A percentile compares a stretch with the other conserved stretches of the same genome.
phyloP scores from a whole-genome alignment of 2,329 filamentous ascomycete genomes.

The Claviceps sp. region DNA sequence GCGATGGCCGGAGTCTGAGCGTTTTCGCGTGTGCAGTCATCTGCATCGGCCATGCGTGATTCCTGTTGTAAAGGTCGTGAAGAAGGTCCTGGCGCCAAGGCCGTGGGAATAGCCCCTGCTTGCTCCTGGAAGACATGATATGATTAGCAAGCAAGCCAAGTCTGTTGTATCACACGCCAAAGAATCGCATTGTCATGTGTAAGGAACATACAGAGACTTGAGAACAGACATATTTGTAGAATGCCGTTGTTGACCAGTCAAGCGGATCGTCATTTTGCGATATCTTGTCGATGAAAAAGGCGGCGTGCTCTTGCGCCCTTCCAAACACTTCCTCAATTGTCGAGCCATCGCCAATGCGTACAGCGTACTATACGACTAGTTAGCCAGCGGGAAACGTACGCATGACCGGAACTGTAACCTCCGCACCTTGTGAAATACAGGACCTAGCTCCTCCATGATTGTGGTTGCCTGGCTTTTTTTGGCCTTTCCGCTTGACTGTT shows the following conservation, averaged over 20 bases:
- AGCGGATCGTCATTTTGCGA: slow-evolving; percentile 23
- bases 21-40: slow-evolving; percentile 7
- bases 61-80: background rate
- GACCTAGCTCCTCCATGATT: slow-evolving; percentile 16
- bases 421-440: slow-evolving; percentile 18
- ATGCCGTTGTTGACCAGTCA: slow-evolving; percentile 31
- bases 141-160: slow-evolving; percentile 1
- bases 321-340: slow-evolving; percentile 35
- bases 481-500: slow-evolving; percentile 16
- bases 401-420: background rate
- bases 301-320: slow-evolving; percentile 33
- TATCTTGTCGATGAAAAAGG: slow-evolving; percentile 40
- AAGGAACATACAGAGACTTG: slow-evolving; percentile 24
- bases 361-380: slow-evolving; percentile 28
- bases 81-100: background rate
- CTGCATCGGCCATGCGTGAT: slow-evolving; percentile 8
- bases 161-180: background rate
- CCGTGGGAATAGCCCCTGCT: slow-evolving; percentile 11
- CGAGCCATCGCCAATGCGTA: slow-evolving; percentile 38
- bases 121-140: slow-evolving; percentile 12
- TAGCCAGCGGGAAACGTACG: background rate
- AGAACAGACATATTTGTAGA: slow-evolving; percentile 34
- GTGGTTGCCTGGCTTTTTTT: slow-evolving; percentile 17
- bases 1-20: slow-evolving; percentile 1
- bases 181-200: background rate